Percentiles rank a stretch among this genome's conserved stretches.
These are phyloP conservation scores for Thraustochytrium sp. DNA, from an alignment of 352 stramenopile species.

Conservation along the genomic window DNA sequence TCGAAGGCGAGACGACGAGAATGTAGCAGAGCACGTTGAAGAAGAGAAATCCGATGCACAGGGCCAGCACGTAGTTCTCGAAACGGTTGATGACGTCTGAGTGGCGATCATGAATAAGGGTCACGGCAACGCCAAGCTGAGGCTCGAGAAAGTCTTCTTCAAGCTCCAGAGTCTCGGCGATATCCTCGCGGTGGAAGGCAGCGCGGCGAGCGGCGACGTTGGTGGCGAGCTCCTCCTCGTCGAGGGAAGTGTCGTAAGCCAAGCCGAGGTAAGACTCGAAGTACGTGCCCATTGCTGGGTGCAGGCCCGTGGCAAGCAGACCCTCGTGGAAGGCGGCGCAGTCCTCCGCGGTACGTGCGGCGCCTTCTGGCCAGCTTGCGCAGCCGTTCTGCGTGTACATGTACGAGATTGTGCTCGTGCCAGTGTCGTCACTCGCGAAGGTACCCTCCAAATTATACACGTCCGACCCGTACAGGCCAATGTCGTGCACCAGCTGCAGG, in stretches of 20 bases:
- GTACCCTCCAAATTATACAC: background rate
- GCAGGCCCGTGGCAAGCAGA: background rate
- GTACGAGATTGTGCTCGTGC: background rate
- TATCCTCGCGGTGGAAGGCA: too few relatives aligned
- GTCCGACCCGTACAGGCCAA: background rate
- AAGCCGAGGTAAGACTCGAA: background rate
- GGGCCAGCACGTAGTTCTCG: background rate
- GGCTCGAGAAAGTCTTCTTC: background rate
- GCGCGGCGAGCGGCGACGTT: background rate
- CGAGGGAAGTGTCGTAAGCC: background rate
- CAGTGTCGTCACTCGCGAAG: background rate
- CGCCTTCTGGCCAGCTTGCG: background rate
- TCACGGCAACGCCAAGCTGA: background rate
- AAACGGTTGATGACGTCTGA: background rate
- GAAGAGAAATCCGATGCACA: background rate
- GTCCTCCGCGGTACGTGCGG: background rate
- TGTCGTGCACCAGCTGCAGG: background rate
- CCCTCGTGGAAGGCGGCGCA: background rate
- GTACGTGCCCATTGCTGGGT: background rate
- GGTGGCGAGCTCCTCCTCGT: background rate
- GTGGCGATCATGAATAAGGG: too few relatives aligned
- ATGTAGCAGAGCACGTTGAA: background rate
- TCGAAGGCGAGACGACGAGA: background rate
- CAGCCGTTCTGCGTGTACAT: background rate
- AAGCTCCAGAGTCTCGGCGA: too few relatives aligned